A percentile compares a stretch with the other conserved stretches of the same genome.
Conservation (phyloP, 2,329 filamentous ascomycete genomes). For the Alternaria sp. region DNA sequence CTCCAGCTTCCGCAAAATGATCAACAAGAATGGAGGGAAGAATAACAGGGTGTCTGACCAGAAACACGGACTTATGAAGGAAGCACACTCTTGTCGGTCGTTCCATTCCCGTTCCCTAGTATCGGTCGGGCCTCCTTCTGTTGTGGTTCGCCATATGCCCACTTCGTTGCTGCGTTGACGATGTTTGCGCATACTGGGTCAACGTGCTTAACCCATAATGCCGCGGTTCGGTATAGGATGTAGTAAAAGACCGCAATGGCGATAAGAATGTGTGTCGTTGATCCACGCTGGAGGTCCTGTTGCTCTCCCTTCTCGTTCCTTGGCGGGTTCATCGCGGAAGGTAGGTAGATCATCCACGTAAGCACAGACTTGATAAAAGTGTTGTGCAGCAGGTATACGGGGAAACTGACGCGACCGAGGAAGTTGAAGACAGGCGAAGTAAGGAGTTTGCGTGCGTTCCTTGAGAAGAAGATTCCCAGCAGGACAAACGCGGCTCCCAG, state of each 20-base stretch:
- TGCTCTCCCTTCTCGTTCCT: constrained; percentile 45
- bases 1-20: neutral
- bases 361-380: constrained; percentile 65
- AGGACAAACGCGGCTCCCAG: constrained; percentile 58
- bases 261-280: constrained; percentile 39
- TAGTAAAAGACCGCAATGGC: constrained; percentile 46
- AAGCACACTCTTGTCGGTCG: constrained; percentile 24
- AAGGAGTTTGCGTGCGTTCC: constrained; percentile 58
- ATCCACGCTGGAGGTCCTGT: constrained; percentile 43
- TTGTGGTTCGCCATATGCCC: constrained; percentile 40
- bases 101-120: constrained; percentile 26
- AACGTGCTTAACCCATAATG: constrained; percentile 43
- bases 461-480: constrained; percentile 61
- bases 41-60: neutral
- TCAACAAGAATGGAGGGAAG: neutral
- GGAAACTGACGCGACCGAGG: constrained; percentile 69
- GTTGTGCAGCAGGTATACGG: constrained; percentile 69
- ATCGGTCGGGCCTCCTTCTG: constrained; percentile 27
- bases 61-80: constrained; percentile 23
- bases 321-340: constrained; percentile 46
- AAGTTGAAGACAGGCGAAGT: constrained; percentile 64
- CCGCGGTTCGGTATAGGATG: constrained; percentile 41
- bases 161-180: constrained; percentile 38
- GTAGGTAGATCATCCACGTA: constrained; percentile 63
- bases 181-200: constrained; percentile 44